Evolutionary conservation across 2,329 filamentous ascomycete genomes (phyloP), one percentile per base, ranked within the genome.

Genomic region (Tothia fuscella): DNA sequence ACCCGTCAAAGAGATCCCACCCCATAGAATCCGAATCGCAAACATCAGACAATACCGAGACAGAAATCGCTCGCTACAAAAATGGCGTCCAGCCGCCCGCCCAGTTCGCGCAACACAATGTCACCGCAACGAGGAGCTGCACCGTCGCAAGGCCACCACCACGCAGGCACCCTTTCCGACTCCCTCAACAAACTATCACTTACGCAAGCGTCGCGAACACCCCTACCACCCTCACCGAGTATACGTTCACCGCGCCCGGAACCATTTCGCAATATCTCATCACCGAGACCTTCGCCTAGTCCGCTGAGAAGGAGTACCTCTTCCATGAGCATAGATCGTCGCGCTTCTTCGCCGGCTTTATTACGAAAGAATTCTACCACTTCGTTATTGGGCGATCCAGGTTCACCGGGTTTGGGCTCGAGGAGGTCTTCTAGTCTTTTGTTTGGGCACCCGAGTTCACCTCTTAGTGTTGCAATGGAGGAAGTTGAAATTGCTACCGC

Each of bases 241-340:
- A n/a, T n/a, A n/a, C 25, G 22, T 25, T 37, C 35, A 25, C 35
- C 35, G 12, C 35, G 35, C 35, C 14, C 35, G 22, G 35, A 37
- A 9, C 1, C 20, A 14, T 17, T 17, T 6, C 35, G 35, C 20
- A 37, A 19, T 6, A 21, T 37, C 19, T 37, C 35, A 16, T 40
- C 39, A 10, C 39, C 39, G 30, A 29, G 41, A 26, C 41, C 41
- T 14, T 37, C 32, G 9, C 32, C 41, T 9, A 38, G 16, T 26
- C 41, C 32, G 31, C 37, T 40, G 9, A 32, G 41, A 12, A 10
- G 41, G n/a, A 9, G 16, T 17, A 26, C 41, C n/a, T 26, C 20
- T 21, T 43, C 41, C 12, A 10, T 43, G 7, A 43, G 41, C 25
- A 6, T 43, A 17, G 41, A 43, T 6, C 24, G 39, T 29, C 42